Percentiles rank a stretch among this genome's conserved stretches.
Evolutionary conservation across 768 basidiomycete genomes (phyloP).

Genomic region (Rhizopogon roseolus): DNA sequence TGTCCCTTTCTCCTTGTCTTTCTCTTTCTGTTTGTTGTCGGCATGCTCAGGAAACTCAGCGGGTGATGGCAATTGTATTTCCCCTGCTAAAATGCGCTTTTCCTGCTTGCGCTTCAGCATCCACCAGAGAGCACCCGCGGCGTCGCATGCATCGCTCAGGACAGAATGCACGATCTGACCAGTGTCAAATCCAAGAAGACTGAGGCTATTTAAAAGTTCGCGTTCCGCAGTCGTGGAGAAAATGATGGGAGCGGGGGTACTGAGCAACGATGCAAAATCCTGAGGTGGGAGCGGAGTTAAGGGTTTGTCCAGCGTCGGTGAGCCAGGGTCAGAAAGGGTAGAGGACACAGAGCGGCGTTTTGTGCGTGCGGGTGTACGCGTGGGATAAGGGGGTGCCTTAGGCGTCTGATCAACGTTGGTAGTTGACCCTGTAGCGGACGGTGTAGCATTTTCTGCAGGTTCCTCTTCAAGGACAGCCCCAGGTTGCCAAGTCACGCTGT

Average conservation of each 20-base stretch:
- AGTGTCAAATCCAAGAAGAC: slow-evolving; percentile 81
- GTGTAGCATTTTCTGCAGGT: slow-evolving; percentile 4
- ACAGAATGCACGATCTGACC: slow-evolving; percentile 96
- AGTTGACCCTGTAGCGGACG: slow-evolving; percentile 22
- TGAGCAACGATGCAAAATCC: slow-evolving; percentile 62
- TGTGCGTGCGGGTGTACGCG: slow-evolving; percentile 89
- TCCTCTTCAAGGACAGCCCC: slow-evolving; percentile 55
- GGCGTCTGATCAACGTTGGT: slow-evolving; percentile 8
- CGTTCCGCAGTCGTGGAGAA: slow-evolving; percentile 85
- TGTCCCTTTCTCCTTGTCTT: slow-evolving; percentile 24
- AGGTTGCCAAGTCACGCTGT: slow-evolving; percentile 34
- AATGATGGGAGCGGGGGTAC: slow-evolving; percentile 68
- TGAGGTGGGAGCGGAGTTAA: slow-evolving; percentile 34
- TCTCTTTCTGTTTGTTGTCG: slow-evolving; percentile 19
- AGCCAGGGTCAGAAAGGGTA: slow-evolving; percentile 61
- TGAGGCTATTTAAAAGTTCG: slow-evolving; percentile 70
- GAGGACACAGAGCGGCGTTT: slow-evolving; percentile 96
- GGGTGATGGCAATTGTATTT: not conserved
- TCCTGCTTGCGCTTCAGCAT: slow-evolving; percentile 82
- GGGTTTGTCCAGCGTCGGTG: slow-evolving; percentile 44
- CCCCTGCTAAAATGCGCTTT: slow-evolving; percentile 45
- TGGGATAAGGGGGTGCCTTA: slow-evolving; percentile 53
- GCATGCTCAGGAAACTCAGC: not conserved
- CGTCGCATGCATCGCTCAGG: slow-evolving; percentile 86
- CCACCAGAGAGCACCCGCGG: slow-evolving; percentile 93